phyloP scores from a whole-genome alignment of 2,329 filamentous ascomycete genomes.

The Conoideocrella luteorostrata region DNA sequence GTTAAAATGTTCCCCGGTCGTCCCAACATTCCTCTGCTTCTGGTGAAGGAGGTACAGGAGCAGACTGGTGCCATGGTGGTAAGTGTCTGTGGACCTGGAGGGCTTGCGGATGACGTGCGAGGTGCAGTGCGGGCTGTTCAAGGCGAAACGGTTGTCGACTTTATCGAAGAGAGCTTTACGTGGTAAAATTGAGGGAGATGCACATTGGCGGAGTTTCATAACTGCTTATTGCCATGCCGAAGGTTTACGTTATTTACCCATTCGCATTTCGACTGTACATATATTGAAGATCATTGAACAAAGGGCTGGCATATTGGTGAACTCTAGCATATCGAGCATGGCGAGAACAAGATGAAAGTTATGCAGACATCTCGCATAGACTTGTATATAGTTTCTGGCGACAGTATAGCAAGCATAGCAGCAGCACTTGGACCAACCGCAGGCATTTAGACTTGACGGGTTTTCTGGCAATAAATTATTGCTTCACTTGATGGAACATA shows the following conservation, averaged over 20 bases:
- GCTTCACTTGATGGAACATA: no score
- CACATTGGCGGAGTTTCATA: no score
- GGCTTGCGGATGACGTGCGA: conserved; percentile 69
- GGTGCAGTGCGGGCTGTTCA: conserved; percentile 59
- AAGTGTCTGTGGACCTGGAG: conserved; percentile 70
- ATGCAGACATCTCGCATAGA: conserved; percentile 7
- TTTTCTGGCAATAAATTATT: no score
- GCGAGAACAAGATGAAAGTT: conserved; percentile 2
- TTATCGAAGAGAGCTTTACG: conserved; percentile 71
- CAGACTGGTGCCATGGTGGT: conserved; percentile 87
- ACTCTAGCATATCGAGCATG: background rate
- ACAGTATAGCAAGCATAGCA: conserved; percentile 5
- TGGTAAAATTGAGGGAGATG: conserved; percentile 35
- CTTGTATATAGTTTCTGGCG: conserved; percentile 1
- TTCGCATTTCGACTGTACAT: background rate
- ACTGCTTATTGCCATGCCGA: no score
- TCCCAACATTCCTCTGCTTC: conserved; percentile 72
- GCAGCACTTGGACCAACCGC: background rate
- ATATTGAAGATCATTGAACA: background rate
- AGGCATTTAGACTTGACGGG: background rate
- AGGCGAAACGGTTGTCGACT: conserved; percentile 61
- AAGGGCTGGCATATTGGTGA: background rate
- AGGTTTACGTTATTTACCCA: conserved; percentile 7
- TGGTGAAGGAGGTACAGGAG: conserved; percentile 73
- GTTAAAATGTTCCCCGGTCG: conserved; percentile 91